Conservation (phyloP, 768 basidiomycete genomes). For the Termitomyces bulborhizus region DNA sequence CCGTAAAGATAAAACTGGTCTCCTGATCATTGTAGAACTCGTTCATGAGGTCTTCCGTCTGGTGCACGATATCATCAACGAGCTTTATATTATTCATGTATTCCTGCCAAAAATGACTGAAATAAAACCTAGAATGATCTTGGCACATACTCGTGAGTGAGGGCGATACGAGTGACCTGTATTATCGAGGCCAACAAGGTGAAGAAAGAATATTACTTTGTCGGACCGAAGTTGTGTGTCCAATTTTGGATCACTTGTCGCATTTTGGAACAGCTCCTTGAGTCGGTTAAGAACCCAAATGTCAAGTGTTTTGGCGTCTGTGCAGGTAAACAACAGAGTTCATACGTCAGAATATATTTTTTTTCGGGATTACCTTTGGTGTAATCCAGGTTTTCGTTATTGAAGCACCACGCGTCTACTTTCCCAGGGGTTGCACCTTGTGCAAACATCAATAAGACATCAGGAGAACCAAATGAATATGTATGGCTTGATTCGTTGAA, state of each 20-base stretch:
- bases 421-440: constrained; percentile 65
- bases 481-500: constrained; percentile 78
- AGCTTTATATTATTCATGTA: constrained; percentile 82
- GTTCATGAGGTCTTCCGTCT: constrained; percentile 54
- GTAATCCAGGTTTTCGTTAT: constrained; percentile 77
- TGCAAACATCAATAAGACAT: constrained; percentile 84
- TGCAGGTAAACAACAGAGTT: neutral
- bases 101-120: constrained; percentile 38
- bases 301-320: constrained; percentile 38
- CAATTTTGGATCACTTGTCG: constrained; percentile 45
- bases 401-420: constrained; percentile 72
- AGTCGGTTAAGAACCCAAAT: constrained; percentile 75
- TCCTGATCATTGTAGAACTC: constrained; percentile 64
- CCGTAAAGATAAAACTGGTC: constrained; percentile 76
- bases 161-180: constrained; percentile 86
- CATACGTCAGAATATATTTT: neutral
- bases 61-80: constrained; percentile 67
- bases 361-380: constrained; percentile 53
- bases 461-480: constrained; percentile 82
- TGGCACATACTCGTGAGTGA: constrained; percentile 52
- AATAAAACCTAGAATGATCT: neutral
- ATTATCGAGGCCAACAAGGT: constrained; percentile 79
- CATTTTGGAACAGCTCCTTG: constrained; percentile 51
- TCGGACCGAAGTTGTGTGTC: constrained; percentile 45
- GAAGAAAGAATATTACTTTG: constrained; percentile 75